Percentiles rank a stretch among this genome's conserved stretches.
Conservation (phyloP, 1,284 basidiomycete genomes). For the Ganoderma sinense region DNA sequence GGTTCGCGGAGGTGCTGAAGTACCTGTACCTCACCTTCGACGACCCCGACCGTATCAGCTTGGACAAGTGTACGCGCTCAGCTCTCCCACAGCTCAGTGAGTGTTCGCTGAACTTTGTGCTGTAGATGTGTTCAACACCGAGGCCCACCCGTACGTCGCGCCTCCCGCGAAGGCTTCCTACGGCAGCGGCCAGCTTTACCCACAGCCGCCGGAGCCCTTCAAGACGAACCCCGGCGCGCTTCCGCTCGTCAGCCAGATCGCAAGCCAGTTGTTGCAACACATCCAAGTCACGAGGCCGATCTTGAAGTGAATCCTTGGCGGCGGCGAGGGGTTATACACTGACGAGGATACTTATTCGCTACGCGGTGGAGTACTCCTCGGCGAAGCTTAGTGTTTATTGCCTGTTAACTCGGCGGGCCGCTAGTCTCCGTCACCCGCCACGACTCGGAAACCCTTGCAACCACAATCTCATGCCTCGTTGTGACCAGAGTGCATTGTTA, state of each 20-base stretch:
- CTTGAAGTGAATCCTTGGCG: background rate
- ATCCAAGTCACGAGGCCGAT: background rate
- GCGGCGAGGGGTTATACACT: background rate
- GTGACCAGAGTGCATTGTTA: too few relatives aligned
- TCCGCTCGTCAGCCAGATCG: slow-evolving; percentile 34
- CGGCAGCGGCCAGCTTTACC: slow-evolving; percentile 43
- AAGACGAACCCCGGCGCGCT: slow-evolving; percentile 30
- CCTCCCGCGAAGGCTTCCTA: slow-evolving; percentile 55
- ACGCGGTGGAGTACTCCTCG: background rate
- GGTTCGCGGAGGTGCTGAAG: slow-evolving; percentile 81
- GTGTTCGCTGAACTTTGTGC: background rate
- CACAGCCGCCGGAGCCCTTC: slow-evolving; percentile 32
- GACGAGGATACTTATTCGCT: too few relatives aligned
- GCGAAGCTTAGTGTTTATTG: background rate
- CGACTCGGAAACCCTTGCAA: too few relatives aligned
- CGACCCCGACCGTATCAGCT: slow-evolving; percentile 65
- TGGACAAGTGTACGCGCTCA: slow-evolving; percentile 65
- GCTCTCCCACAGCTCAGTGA: background rate
- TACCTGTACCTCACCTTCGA: slow-evolving; percentile 81
- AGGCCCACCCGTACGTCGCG: slow-evolving; percentile 70
- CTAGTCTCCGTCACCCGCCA: too few relatives aligned
- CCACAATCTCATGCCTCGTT: too few relatives aligned
- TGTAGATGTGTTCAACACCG: slow-evolving; percentile 76
- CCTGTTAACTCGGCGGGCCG: too few relatives aligned
- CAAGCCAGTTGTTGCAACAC: background rate